Base-by-base conservation (phyloP, 1,284 basidiomycete species). In the Somion occarium region DNA sequence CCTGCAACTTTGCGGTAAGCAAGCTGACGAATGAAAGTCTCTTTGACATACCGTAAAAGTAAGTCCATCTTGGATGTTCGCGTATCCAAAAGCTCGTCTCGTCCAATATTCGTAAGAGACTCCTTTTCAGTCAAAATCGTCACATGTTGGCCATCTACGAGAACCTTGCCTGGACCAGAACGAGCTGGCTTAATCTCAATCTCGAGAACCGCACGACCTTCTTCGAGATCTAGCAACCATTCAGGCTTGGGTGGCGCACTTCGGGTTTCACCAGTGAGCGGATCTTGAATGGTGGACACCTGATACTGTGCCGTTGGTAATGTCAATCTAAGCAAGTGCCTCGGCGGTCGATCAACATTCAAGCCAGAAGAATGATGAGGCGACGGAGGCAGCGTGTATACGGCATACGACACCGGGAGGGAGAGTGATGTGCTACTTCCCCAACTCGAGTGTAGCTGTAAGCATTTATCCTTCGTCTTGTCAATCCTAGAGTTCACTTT, bases 231-330 rank as follows among this genome's bases (percentile, higher is more conserved):
- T 18, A 79, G 64, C 53, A 91, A 66, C 92, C 92, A 95, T 45
- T 72, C 69, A 3, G 93, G 92, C 56, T 82, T 82, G 3, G 82
- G 75, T 46, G 83, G 79, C 4, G 85, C 80, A 13, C 71, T 73
- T 54, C 78, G 73, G 53, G 74, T 74, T 64, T 89, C 83, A 15
- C 85, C 88, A 1, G 87, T 92, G 56, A 94, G 69, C 5, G 92
- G 93, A 69, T 94, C 90, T 52, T 80, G 72, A 18, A 93, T 79
- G 0, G 81, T 82, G 38, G 83, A 82, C 26, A 83, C 74, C 62
- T 86, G 82, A 62, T 85, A 91, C 53, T 85, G 87, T 9, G 86
- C 82, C 0, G 91, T 93, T 2, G 92, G 92, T n/a, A 95, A 68
- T 37, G 78, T 83, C 49, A 95, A 64, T 39, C 88, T 76, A 9